Percentiles rank a stretch among this genome's conserved stretches.
Evolutionary conservation across 2,329 filamentous ascomycete genomes (phyloP).

Genomic region (Coleophoma crateriformis): DNA sequence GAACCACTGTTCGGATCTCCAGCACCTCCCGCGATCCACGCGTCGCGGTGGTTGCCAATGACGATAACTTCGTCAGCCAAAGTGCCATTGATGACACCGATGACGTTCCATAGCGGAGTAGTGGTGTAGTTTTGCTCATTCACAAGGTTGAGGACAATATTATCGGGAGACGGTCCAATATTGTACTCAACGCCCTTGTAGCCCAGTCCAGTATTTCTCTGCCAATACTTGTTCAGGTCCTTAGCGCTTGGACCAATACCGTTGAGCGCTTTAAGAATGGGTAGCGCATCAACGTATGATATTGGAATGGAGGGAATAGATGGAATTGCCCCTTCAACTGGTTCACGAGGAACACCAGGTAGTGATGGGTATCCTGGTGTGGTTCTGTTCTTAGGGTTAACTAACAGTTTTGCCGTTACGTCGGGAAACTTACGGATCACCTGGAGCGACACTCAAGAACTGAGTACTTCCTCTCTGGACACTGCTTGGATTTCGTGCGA

Average conservation of each 20-base stretch:
- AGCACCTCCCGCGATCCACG: constrained; percentile 82
- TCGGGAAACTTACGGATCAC: constrained; percentile 61
- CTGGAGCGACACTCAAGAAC: constrained; percentile 65
- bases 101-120: constrained; percentile 84
- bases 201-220: constrained; percentile 56
- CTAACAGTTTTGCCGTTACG: constrained; percentile 43
- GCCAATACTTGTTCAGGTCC: constrained; percentile 63
- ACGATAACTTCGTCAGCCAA: constrained; percentile 84
- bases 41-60: constrained; percentile 87
- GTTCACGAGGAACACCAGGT: constrained; percentile 73
- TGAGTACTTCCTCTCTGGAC: constrained; percentile 86
- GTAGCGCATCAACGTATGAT: constrained; percentile 80
- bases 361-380: constrained; percentile 93
- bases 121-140: constrained; percentile 80
- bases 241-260: constrained; percentile 75
- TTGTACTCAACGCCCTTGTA: constrained; percentile 66
- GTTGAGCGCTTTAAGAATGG: constrained; percentile 84
- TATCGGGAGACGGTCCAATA: constrained; percentile 62
- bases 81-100: constrained; percentile 86
- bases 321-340: constrained; percentile 66
- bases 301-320: constrained; percentile 88
- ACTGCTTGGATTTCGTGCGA: constrained; percentile 79
- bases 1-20: constrained; percentile 80
- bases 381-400: constrained; percentile 59
- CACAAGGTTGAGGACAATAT: constrained; percentile 63